Base-by-base conservation (phyloP, 2,329 filamentous ascomycete species). In the Talaromyces sp. region DNA sequence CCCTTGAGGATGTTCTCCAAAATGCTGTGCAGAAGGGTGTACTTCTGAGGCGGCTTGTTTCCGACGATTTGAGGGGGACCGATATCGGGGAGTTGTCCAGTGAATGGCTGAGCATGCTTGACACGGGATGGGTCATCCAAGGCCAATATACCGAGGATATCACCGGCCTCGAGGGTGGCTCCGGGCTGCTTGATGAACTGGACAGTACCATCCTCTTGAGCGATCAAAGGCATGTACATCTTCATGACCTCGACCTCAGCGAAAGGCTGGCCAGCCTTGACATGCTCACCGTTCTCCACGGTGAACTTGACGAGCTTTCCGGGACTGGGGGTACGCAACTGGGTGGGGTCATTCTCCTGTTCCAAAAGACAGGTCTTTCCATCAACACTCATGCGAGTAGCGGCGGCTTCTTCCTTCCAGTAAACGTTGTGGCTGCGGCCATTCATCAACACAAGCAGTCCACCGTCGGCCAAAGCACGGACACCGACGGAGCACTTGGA, bases 171-270 rank as follows among this genome's bases (percentile, higher is more conserved):
- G 55, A 99, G 89, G 18, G 92, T 96, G n/a, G 95, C 91, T 76
- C 95, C 95, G 66, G 95, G 95, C 81, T 98, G 95, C 86, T 99
- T 99, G 83, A 99, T 96, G 71, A 99, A 86, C 81, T 97, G 95
- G 62, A 99, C 93, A 61, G 96, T 85, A 82, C 95, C 95, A 71
- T 96, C 95, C 77, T 99, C 95, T 74, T 93, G 89, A 2, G 95
- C 91, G 65, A 99, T 85, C 61, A 99, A 84, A 72, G 95, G 95
- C 95, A 99, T 99, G 85, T 98, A 98, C 95, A 99, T 99, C 85
- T 99, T 99, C 95, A 99, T 99, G 79, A 99, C 95, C 80, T 99
- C 95, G 44, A 99, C 93, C 78, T 99, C 95, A 62, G 95, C 95
- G 73, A 92, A 99, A 37, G 93, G 83, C 77, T 98, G 91, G 63